Evolutionary conservation across 2,329 filamentous ascomycete genomes (phyloP), one percentile per base, ranked within the genome.

Genomic region (Tolypocladium cylindrosporum): DNA sequence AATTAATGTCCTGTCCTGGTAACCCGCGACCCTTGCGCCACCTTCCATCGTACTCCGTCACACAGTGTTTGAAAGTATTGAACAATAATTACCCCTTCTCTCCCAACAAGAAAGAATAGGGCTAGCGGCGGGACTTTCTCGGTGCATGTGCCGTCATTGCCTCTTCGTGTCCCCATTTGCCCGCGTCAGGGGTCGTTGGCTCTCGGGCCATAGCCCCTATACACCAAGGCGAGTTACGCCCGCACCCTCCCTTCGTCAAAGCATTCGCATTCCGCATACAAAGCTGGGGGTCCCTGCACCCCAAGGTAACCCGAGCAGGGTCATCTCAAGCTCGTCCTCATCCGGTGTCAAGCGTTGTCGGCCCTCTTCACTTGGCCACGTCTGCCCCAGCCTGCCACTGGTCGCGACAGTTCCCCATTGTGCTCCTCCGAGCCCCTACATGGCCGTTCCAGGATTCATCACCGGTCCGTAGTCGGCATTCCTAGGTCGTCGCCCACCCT

Each of bases 401-500:
- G 8, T 21, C 10, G 31, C 31, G 31, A 36, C n/a, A 14, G 4
- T 19, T 13, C 31, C 3, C 27, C 19, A 10, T 36, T n/a, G 19
- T 36, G 31, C 31, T 37, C 34, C 19, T 36, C 19, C 5, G n/a
- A 43, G 36, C 14, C 65, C 64, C 68, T 75, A 77, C 59, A 73
- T 72, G 57, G 74, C 74, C 55, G 74, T 74, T 59, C 75, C 74
- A 57, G 73, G 69, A 50, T 65, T 57, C 36, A 40, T 9, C 19
- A 6, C 16, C 8, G n/a, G 34, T 14, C 54, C 48, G 2, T 50
- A 42, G 66, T 70, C 64, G 64, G 69, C 61, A 66, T 70, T 62
- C 43, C 65, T 66, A 53, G 71, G 65, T 59, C 71, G 69, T 62
- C 86, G 80, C 39, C 84, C 84, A 55, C 87, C 87, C 77, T 90